These are phyloP conservation scores for Paulownia fortunei DNA, from an alignment of 257 asterid species.

Conservation along the genomic window DNA sequence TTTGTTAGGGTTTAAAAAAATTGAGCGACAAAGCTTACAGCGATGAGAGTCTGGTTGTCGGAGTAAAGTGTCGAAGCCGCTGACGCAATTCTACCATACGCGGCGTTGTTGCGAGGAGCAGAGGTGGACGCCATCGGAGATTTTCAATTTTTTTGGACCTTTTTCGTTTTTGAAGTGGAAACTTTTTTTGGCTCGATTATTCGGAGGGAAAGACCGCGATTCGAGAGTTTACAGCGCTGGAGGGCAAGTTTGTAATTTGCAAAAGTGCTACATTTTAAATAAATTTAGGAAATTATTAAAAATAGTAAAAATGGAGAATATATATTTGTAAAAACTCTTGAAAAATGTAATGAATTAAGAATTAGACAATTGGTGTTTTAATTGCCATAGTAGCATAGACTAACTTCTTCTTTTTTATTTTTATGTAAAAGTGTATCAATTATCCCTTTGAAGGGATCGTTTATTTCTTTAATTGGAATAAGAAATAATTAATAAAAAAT, in stretches of 20 bases:
- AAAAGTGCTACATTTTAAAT: not conserved
- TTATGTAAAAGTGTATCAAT: too few relatives aligned
- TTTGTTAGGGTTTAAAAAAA: conserved; percentile 2
- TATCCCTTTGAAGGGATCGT: too few relatives aligned
- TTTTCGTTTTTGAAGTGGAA: not conserved
- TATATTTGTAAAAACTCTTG: too few relatives aligned
- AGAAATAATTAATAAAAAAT: too few relatives aligned
- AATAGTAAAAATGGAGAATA: not conserved
- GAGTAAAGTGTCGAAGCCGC: conserved; percentile 56
- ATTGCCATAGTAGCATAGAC: too few relatives aligned
- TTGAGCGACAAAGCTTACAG: conserved; percentile 45
- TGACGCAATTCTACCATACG: conserved; percentile 58
- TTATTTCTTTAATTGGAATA: too few relatives aligned
- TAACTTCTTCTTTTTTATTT: too few relatives aligned
- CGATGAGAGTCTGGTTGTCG: conserved; percentile 71
- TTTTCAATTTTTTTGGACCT: not conserved
- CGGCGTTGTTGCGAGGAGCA: conserved; percentile 57
- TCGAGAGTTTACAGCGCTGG: not conserved
- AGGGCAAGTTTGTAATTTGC: not conserved
- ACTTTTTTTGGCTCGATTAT: conserved; percentile 7
- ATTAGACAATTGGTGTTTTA: too few relatives aligned
- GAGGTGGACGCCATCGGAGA: conserved; percentile 83
- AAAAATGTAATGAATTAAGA: too few relatives aligned
- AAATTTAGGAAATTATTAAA: not conserved
- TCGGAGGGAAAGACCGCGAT: conserved; percentile 37